Evolutionary conservation across 2,329 filamentous ascomycete genomes (phyloP).

Genomic region (Fusarium scirpi): DNA sequence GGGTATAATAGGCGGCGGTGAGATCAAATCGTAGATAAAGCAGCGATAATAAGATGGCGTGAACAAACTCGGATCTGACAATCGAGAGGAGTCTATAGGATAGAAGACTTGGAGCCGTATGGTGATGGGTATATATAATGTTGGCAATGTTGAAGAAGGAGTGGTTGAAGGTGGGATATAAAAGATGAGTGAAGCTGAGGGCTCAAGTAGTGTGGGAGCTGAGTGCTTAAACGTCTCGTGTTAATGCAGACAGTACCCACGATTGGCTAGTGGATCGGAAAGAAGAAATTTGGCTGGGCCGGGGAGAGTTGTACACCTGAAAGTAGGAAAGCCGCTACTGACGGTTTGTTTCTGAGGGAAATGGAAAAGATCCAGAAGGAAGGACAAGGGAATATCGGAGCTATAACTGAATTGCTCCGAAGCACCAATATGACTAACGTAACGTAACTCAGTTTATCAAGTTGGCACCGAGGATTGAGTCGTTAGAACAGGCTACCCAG

Average conservation of each 20-base stretch:
- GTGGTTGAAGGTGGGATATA: conserved; percentile 15
- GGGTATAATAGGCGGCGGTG: conserved; percentile 21
- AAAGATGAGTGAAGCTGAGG: conserved; percentile 18
- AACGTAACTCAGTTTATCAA: background rate
- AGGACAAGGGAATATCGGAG: conserved; percentile 16
- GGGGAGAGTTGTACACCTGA: conserved; percentile 16
- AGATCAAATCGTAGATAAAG: conserved; percentile 6
- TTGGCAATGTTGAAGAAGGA: conserved; percentile 4
- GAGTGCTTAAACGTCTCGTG: conserved; percentile 37
- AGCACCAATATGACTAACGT: conserved; percentile 11
- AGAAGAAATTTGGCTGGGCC: conserved; percentile 33
- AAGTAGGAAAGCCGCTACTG: conserved; percentile 6
- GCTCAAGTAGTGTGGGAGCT: conserved; percentile 23
- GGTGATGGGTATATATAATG: conserved; percentile 13
- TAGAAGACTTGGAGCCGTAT: background rate
- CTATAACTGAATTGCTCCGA: conserved; percentile 10
- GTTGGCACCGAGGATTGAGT: conserved; percentile 17
- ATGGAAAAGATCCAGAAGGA: conserved; percentile 15
- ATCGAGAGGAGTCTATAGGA: conserved; percentile 6
- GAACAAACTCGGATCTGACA: conserved; percentile 3
- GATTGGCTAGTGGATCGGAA: conserved; percentile 39
- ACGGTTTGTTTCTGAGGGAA: conserved; percentile 12
- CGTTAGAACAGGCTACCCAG: conserved; percentile 14
- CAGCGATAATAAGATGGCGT: conserved; percentile 9
- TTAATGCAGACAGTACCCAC: conserved; percentile 33